Evolutionary conservation across 2,329 filamentous ascomycete genomes (phyloP), one percentile per base, ranked within the genome.

Genomic region (Epichloe typhina): DNA sequence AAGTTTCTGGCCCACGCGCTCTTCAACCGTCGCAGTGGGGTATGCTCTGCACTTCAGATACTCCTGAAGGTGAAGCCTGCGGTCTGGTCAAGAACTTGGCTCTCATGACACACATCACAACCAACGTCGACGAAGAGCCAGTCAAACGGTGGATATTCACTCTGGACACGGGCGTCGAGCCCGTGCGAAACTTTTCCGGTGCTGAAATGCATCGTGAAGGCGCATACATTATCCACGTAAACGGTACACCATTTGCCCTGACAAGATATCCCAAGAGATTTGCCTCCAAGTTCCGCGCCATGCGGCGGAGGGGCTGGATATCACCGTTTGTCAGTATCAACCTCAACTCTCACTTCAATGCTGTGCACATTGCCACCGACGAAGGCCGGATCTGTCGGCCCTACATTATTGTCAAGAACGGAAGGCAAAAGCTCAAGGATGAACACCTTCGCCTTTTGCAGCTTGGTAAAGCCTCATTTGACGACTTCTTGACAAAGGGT

Each of bases 71-170:
- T 69, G 93, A 98, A 72, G 90, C 93, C 11, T 98, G 93, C 70
- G 93, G 93, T 75, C 71, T 98, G 52, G 90, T 98, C 59, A 98
- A 98, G 75, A 98, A 98, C 63, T 69, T 98, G 72, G 93, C 93
- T 8, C 74, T 98, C 52, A 98, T 98, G 93, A 98, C 94, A 48
- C 94, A 98, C 63, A 97, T 98, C 59, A 98, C 93, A 0, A 98
- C 93, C 2, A 88, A 95, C 56, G 88, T 95, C 51, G 89, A 96
- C 51, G 93, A 97, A 64, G 88, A 82, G 17, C 90, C 93, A 1
- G 87, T 98, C 15, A 84, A 83, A 60, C 84, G 88, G 60, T 82
- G 94, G 64, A 83, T 96, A 1, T 93, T 90, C 63, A 83, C 87
- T 51, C 75, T 97, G 26, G 90, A 95, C 43, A 84, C 88, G 3